phyloP scores from a whole-genome alignment of 768 basidiomycete species.

The Boletus insuetus region DNA sequence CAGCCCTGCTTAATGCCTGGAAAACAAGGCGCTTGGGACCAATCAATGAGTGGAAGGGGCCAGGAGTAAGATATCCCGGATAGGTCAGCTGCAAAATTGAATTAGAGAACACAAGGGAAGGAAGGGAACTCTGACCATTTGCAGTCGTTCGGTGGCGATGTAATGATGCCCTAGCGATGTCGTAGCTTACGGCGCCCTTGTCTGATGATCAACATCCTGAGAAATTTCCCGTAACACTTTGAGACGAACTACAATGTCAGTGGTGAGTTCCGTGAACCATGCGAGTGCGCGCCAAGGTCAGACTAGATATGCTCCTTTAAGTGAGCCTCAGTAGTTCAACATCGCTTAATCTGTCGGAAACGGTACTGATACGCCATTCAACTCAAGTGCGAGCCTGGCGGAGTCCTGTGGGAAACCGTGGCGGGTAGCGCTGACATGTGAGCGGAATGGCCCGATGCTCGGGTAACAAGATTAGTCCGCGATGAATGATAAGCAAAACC shows the following conservation, averaged over 20 bases:
- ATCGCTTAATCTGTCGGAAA: no score
- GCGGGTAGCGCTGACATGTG: no score
- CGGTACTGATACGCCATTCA: no score
- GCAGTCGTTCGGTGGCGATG: neutral
- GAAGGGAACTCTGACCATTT: neutral
- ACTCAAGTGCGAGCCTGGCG: no score
- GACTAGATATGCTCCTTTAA: no score
- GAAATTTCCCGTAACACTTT: neutral
- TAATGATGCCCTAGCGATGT: neutral
- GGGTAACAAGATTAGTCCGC: no score
- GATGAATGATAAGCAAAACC: no score
- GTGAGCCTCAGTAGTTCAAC: no score
- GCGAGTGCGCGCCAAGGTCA: no score
- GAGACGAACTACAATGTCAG: neutral
- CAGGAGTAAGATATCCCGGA: neutral
- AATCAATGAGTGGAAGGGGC: conserved; percentile 9
- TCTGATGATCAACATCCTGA: conserved; percentile 3
- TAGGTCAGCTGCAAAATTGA: neutral
- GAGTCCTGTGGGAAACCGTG: no score
- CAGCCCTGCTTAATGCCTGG: neutral
- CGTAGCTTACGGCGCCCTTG: neutral
- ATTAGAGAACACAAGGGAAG: neutral
- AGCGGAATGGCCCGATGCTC: no score
- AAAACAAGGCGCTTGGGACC: neutral
- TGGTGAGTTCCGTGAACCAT: no score